Base-by-base conservation (phyloP, 768 basidiomycete species). In the Pleurotus citrinopileatus region DNA sequence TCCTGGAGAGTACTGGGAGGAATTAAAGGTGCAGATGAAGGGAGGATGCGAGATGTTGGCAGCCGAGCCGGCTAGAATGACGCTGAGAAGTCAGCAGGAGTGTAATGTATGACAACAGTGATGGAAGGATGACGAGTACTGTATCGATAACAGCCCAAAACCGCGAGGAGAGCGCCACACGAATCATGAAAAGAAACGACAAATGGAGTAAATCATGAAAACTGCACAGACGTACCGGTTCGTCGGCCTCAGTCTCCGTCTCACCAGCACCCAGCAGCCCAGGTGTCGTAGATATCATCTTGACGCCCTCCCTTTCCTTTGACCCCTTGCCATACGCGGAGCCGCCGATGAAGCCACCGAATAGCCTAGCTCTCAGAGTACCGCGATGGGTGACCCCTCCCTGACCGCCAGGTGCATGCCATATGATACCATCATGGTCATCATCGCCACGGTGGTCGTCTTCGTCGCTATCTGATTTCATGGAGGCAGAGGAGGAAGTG, bases 201-300 rank as follows among this genome's bases (percentile, higher is more conserved):
- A 37, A 38, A 27, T 47, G 19, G 46, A 32, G 38, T 5, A 52
- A 22, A 42, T 25, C 27, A 36, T n/a, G 42, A 55, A 45, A 27
- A 37, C 44, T 36, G 40, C 22, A 50, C 32, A 42, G n/a, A 70
- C 87, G 72, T 63, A 89, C 88, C 29, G 83, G 83, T 61, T 90
- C 88, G 60, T 90, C 88, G 10, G 80, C 75, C 63, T 91, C 89
- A 0, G 89, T 89, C 63, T 91, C 88, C 0, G 89, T 89, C 69
- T 90, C 88, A 5, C 86, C 86, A 23, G 85, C 86, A 57, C 87
- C 83, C 36, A 71, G 61, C 52, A 72, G 72, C 2, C 78, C 85
- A 15, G 79, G 81, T 0, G 80, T 73, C 0, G 87, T 89, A n/a
- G 80, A 85, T 61, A 89, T 88, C 28, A 66, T 67, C 61, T 76